Conservation (phyloP, 495 filamentous ascomycete species). For the Aspergillus funiculosus region DNA sequence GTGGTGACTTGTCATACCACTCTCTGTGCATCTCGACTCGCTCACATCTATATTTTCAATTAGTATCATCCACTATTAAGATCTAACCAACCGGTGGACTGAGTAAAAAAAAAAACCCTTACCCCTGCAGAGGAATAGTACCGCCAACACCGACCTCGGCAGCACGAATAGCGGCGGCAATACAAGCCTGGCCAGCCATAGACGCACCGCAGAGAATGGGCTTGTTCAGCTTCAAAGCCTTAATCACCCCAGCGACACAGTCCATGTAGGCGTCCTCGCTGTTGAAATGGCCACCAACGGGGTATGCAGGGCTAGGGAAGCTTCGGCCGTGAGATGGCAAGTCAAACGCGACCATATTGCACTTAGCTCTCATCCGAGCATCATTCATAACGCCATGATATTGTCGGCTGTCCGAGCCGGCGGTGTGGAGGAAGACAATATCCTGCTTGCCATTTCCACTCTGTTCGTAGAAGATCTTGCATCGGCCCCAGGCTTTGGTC, state of each 20-base stretch:
- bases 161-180: slow-evolving; percentile 33
- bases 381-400: neutral
- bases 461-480: neutral
- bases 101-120: neutral
- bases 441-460: neutral
- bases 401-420: neutral
- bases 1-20: slow-evolving; percentile 13
- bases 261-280: neutral
- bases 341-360: neutral
- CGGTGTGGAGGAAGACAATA: neutral
- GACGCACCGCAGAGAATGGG: slow-evolving; percentile 38
- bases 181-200: slow-evolving; percentile 40
- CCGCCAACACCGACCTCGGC: slow-evolving; percentile 35
- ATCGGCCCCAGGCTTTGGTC: neutral
- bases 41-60: too few species aligned
- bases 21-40: slow-evolving; percentile 14
- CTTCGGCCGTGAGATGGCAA: neutral
- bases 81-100: too few species aligned
- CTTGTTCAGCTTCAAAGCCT: slow-evolving; percentile 25
- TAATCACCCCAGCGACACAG: slow-evolving; percentile 17
- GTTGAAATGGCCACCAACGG: neutral
- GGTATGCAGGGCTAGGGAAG: neutral
- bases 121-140: slow-evolving; percentile 35
- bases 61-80: too few species aligned
- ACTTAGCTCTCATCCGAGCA: neutral